Conservation (phyloP, 495 filamentous ascomycete genomes). For the Daldinia caldariorum region DNA sequence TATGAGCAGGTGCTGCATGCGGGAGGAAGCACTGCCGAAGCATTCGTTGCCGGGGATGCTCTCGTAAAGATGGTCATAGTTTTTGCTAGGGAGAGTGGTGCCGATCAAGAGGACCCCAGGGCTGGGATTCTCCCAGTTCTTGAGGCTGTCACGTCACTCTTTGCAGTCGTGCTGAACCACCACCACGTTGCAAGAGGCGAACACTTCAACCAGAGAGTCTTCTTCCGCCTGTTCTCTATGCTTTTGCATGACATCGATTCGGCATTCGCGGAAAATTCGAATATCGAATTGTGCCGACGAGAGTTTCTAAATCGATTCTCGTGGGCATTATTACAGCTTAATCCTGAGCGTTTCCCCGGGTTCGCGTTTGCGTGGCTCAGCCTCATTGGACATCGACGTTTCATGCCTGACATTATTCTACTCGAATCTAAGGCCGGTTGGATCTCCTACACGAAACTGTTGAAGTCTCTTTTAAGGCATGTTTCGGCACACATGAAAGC, state of each 20-base stretch:
- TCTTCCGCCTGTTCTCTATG: conserved; percentile 89
- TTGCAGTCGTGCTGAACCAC: conserved; percentile 83
- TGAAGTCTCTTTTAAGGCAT: conserved; percentile 77
- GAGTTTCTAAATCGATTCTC: conserved; percentile 78
- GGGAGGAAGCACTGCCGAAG: conserved; percentile 70
- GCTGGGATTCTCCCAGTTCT: conserved; percentile 60
- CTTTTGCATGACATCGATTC: conserved; percentile 71
- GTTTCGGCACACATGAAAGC: conserved; percentile 84
- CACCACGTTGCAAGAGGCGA: conserved; percentile 86
- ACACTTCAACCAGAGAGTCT: conserved; percentile 84
- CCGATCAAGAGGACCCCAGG: conserved; percentile 32
- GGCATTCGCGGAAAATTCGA: conserved; percentile 54
- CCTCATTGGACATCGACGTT: conserved; percentile 83
- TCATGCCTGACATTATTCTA: conserved; percentile 82
- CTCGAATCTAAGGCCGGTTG: conserved; percentile 77
- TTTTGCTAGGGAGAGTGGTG: conserved; percentile 68
- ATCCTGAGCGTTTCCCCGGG: conserved; percentile 77
- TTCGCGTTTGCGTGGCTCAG: conserved; percentile 88
- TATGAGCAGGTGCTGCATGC: conserved; percentile 74
- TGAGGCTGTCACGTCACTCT: conserved; percentile 75
- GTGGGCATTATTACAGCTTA: conserved; percentile 75
- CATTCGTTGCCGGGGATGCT: conserved; percentile 82
- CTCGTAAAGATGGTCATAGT: conserved; percentile 83
- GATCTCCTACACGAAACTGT: conserved; percentile 75
- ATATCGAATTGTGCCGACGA: conserved; percentile 56